Conservation (phyloP, 139 green algal genomes). For the Volvox reticuliferus region DNA sequence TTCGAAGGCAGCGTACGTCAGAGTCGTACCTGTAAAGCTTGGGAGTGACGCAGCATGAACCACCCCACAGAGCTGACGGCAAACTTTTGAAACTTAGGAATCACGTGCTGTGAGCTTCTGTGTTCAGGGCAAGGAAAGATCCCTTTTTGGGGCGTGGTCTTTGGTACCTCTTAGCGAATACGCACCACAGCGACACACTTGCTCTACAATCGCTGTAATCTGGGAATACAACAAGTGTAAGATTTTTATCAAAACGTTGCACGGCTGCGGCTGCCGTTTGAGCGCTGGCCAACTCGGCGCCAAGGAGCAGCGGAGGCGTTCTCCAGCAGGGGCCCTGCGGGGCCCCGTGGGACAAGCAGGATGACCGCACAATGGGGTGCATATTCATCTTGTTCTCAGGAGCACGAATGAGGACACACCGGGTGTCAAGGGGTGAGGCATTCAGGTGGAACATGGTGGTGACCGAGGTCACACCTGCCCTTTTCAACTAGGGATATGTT, state of each 20-base stretch:
- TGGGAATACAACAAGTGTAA: not conserved
- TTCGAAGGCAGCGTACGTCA: too few species aligned
- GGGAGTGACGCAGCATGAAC: not conserved
- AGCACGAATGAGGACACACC: slow-evolving; percentile 23
- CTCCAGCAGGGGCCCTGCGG: slow-evolving; percentile 22
- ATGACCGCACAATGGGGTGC: not conserved
- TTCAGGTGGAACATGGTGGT: too few species aligned
- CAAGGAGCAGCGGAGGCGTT: slow-evolving; percentile 19
- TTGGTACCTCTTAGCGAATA: not conserved
- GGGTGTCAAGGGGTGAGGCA: not conserved
- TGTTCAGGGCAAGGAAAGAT: not conserved
- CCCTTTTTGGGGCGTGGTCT: not conserved
- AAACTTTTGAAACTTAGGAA: not conserved
- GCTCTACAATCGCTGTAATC: not conserved
- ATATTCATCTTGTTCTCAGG: not conserved
- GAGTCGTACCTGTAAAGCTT: too few species aligned
- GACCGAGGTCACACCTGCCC: too few species aligned
- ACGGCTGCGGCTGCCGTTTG: not conserved
- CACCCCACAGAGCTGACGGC: not conserved
- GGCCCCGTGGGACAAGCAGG: slow-evolving; percentile 1
- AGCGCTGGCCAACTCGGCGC: slow-evolving; percentile 4
- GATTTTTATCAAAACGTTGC: not conserved
- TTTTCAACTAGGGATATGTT: too few species aligned
- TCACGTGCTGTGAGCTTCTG: not conserved
- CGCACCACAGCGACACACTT: not conserved